Conservation (phyloP, 306 rosid species). For the Lathyrus sativus region DNA sequence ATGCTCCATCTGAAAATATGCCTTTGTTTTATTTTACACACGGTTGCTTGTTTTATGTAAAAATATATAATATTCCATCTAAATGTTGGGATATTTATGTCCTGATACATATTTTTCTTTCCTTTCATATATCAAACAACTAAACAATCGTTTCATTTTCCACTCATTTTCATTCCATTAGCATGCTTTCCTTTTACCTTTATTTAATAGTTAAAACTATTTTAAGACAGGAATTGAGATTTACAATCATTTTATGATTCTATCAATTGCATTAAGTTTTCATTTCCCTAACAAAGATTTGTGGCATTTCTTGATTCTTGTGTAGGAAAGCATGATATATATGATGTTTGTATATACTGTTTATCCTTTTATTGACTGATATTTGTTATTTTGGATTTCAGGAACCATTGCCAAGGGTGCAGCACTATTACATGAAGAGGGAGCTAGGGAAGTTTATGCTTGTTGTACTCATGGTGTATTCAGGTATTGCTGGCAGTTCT, state of each 20-base stretch:
- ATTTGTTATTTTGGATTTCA: constrained; percentile 34
- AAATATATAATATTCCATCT: too few species aligned
- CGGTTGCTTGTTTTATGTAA: too few species aligned
- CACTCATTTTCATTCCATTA: too few species aligned
- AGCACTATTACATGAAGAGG: constrained; percentile 85
- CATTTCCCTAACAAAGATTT: constrained; percentile 7
- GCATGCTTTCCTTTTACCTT: neutral
- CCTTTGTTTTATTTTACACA: too few species aligned
- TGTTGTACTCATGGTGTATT: constrained; percentile 95
- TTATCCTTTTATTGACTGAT: neutral
- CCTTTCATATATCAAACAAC: too few species aligned
- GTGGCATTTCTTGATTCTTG: constrained; percentile 10
- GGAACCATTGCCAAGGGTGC: constrained; percentile 98
- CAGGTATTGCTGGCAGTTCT: constrained; percentile 55
- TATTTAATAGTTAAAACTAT: neutral
- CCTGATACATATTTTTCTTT: too few species aligned
- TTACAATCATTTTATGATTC: constrained; percentile 21
- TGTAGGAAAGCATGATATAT: constrained; percentile 1
- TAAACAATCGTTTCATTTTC: too few species aligned
- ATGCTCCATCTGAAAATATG: too few species aligned
- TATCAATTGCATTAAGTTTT: constrained; percentile 4
- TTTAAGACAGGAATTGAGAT: neutral
- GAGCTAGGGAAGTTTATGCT: constrained; percentile 98
- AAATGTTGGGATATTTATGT: too few species aligned
- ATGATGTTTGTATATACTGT: neutral